Base-by-base conservation (phyloP, 352 stramenopile genomes). In the Pythium brassicae region DNA sequence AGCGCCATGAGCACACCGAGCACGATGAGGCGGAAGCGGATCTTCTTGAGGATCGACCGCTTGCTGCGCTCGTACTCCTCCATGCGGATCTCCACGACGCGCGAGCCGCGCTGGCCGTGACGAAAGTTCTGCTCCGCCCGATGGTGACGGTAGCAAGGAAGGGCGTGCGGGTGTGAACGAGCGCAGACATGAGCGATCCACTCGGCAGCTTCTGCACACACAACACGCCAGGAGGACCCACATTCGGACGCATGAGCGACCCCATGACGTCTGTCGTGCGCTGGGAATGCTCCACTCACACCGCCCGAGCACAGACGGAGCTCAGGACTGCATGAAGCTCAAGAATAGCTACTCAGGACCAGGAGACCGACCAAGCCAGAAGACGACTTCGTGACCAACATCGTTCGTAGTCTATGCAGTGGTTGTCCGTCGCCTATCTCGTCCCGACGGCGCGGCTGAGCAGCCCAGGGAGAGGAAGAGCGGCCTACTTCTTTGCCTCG, bases 21-120 rank as follows among this genome's bases (percentile, higher is more conserved):
- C 35, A 83, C 71, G 37, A 88, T 46, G 25, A 88, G 55, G 19
- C 83, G 79, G 34, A 78, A 75, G 20, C 78, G 78, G 53, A 92
- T 89, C 50, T 81, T 90, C 53, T 81, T 80, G 25, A 92, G 70
- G 22, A 89, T 86, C 10, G 70, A 78, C 14, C 68, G 71, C 59
- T 92, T 92, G 62, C 71, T 87, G 53, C 76, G 69, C 58, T 86
- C 63, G 45, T 90, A 90, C 60, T 92, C 83, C 37, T 84, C 72
- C 55, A 76, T 80, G 40, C 68, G 73, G 46, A 92, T 71, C 44
- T 92, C 78, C 23, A 92, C 83, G 26, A 89, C 74, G n/a, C 75
- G 67, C 10, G 69, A 68, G 9, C 76, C 71, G 22, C 74, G 74
- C 59, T 72, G 74, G 46, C 83, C 72, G 40, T 90, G 76, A 32